A percentile compares a stretch with the other conserved stretches of the same genome.
These are phyloP conservation scores for Ophiocordyceps camponoti-leonardi DNA, from an alignment of 2,329 filamentous ascomycete species.

Conservation along the genomic window DNA sequence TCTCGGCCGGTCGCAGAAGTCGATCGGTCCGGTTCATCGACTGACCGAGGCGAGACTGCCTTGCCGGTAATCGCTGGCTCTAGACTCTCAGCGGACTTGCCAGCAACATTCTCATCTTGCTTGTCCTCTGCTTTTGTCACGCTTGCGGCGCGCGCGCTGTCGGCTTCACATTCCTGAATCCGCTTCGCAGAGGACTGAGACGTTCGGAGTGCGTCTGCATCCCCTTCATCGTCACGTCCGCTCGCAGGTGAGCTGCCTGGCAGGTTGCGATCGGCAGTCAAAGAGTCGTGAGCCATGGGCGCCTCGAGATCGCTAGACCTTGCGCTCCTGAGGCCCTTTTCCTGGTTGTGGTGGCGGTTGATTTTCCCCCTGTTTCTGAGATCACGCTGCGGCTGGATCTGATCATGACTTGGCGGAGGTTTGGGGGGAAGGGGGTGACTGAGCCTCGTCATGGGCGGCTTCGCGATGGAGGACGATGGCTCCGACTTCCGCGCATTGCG, in stretches of 20 bases:
- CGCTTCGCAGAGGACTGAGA: not conserved
- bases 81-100: not conserved
- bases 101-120: not conserved
- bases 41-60: not conserved
- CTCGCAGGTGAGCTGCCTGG: not conserved
- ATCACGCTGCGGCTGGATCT: constrained; percentile 11
- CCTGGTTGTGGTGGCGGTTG: constrained; percentile 13
- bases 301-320: constrained; percentile 2
- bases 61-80: not conserved
- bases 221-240: not conserved
- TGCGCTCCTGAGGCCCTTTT: constrained; percentile 11
- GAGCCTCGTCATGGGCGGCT: constrained; percentile 3
- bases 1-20: not conserved
- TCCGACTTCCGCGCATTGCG: not conserved
- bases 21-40: not conserved
- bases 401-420: constrained; percentile 12
- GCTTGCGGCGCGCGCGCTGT: not conserved
- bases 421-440: constrained; percentile 14
- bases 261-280: not conserved
- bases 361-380: constrained; percentile 13
- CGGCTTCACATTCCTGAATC: not conserved
- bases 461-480: not conserved
- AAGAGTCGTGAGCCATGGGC: not conserved
- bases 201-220: not conserved
- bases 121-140: not conserved